A percentile compares a stretch with the other conserved stretches of the same genome.
Conservation (phyloP, 495 filamentous ascomycete species). For the Penicillium silybi region DNA sequence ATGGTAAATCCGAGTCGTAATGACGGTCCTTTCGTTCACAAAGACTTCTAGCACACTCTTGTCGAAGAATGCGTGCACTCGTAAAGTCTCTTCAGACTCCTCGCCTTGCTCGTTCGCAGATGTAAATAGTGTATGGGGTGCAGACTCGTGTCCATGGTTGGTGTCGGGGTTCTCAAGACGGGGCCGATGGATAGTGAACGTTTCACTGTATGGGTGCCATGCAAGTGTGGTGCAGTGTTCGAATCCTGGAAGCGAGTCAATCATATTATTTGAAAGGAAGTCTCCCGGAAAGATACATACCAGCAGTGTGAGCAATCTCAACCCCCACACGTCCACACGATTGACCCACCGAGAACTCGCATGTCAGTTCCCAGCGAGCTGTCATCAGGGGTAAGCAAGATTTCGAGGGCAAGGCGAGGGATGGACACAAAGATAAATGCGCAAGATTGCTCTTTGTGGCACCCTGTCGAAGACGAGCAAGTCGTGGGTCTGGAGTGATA, state of each 20-base stretch:
- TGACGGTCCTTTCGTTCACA: constrained; percentile 35
- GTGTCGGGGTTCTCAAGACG: constrained; percentile 15
- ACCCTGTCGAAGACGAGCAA: constrained; percentile 21
- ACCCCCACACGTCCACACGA: constrained; percentile 29
- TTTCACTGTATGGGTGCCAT: constrained; percentile 29
- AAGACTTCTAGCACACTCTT: constrained; percentile 39
- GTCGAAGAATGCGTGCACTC: constrained; percentile 35
- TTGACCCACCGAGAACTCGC: constrained; percentile 24
- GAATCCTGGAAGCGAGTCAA: constrained; percentile 5
- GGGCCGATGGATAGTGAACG: constrained; percentile 33
- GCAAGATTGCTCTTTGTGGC: constrained; percentile 8
- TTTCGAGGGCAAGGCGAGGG: neutral
- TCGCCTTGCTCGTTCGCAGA: constrained; percentile 10
- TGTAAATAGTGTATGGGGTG: constrained; percentile 38
- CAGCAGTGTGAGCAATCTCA: constrained; percentile 22
- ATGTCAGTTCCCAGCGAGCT: constrained; percentile 30
- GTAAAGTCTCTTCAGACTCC: constrained; percentile 30
- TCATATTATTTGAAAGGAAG: neutral
- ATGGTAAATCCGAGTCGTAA: constrained; percentile 35
- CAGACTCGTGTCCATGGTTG: constrained; percentile 29
- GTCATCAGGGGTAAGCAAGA: constrained; percentile 16
- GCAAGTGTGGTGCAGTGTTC: constrained; percentile 21
- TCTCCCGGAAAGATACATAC: constrained; percentile 10
- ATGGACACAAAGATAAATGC: neutral
- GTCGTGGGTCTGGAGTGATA: constrained; percentile 26